Evolutionary conservation across 164 flowering plant species (phyloP).

Genomic region (Chloranthus sessilifolius): DNA sequence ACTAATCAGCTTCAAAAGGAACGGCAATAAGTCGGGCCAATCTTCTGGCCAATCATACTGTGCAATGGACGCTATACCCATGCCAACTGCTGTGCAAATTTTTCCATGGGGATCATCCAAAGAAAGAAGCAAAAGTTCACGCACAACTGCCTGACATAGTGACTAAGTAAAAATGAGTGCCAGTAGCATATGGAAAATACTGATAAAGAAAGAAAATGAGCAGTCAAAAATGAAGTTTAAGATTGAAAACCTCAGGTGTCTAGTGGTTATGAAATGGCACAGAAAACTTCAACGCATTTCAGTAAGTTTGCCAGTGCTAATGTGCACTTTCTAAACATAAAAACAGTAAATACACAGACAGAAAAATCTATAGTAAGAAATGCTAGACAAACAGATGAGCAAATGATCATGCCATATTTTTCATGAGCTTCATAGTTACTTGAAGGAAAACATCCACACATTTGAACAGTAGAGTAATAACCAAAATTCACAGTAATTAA

Average conservation of each 20-base stretch:
- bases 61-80: conserved; percentile 92
- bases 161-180: conserved; percentile 12
- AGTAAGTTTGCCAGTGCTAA: no score
- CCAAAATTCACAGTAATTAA: no score
- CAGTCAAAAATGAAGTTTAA: background rate
- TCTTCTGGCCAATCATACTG: conserved; percentile 91
- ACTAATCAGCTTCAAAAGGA: conserved; percentile 60
- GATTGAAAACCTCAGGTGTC: background rate
- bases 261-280: background rate
- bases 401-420: no score
- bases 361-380: no score
- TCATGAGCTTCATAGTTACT: no score
- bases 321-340: no score
- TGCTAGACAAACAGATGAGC: no score
- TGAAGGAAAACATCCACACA: no score
- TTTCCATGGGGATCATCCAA: conserved; percentile 79
- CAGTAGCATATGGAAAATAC: background rate
- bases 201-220: conserved; percentile 1
- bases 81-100: conserved; percentile 86
- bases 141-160: conserved; percentile 51
- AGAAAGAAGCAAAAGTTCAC: conserved; percentile 57
- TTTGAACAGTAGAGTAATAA: no score
- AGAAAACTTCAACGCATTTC: no score
- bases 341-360: background rate
- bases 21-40: conserved; percentile 89